phyloP scores from a whole-genome alignment of 257 asterid genomes.

The Fraxinus quadrangulata region DNA sequence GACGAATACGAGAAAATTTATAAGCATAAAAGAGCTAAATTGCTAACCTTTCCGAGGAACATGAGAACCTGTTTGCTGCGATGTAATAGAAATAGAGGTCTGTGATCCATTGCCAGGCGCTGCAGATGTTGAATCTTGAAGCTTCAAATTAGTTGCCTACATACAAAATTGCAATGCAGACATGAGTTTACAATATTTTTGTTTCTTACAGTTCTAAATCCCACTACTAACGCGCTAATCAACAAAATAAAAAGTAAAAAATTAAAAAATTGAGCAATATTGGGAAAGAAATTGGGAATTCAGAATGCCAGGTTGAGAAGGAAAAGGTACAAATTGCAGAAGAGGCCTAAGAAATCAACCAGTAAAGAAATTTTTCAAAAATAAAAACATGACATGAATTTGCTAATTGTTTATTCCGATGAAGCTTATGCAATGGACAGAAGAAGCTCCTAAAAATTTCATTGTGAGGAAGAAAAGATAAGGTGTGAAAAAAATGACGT shows the following conservation, averaged over 20 bases:
- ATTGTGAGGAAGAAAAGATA: neutral
- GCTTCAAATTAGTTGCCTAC: conserved; percentile 56
- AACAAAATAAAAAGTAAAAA: conserved; percentile 5
- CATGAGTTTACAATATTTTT: neutral
- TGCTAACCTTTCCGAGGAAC: conserved; percentile 39
- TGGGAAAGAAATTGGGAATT: neutral
- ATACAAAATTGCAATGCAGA: neutral
- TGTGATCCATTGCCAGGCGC: conserved; percentile 50
- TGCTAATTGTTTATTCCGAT: neutral
- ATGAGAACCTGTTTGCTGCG: conserved; percentile 38
- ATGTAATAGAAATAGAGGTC: conserved; percentile 40
- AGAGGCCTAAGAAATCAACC: neutral
- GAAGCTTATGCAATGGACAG: neutral
- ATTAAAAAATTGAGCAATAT: neutral
- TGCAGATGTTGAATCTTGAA: conserved; percentile 40
- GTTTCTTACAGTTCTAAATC: neutral
- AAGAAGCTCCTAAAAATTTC: neutral
- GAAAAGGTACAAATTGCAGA: neutral
- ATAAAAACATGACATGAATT: too few relatives aligned
- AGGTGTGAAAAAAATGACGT: neutral
- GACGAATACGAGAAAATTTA: neutral
- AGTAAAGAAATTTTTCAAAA: neutral
- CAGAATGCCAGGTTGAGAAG: neutral
- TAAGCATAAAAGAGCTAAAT: conserved; percentile 1
- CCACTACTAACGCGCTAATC: neutral